These are phyloP conservation scores for Magnusiomyces ingens DNA, from an alignment of 1,139 yeast genomes.

Conservation along the genomic window DNA sequence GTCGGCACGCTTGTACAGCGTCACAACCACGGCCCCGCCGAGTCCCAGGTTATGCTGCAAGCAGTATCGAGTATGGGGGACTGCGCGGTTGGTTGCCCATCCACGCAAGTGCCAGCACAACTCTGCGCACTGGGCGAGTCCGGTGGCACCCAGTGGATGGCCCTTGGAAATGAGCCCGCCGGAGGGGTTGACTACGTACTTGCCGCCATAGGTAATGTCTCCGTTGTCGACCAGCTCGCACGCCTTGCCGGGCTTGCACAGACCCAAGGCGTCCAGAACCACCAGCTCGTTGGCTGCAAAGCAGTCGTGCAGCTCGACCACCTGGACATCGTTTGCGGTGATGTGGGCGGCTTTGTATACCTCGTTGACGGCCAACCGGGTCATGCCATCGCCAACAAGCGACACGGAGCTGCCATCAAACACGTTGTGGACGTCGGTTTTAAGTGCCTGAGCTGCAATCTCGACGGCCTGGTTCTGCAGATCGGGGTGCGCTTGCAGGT, in stretches of 20 bases:
- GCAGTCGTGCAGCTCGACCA: conserved; percentile 30
- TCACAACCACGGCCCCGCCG: conserved; percentile 27
- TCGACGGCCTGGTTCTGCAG: conserved; percentile 26
- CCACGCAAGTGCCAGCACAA: conserved; percentile 30
- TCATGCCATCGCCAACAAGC: conserved; percentile 27
- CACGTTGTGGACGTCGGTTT: conserved; percentile 24
- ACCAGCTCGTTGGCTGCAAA: conserved; percentile 30
- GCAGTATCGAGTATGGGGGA: conserved; percentile 23
- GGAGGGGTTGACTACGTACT: conserved; percentile 28
- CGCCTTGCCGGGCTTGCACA: conserved; percentile 26
- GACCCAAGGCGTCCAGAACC: conserved; percentile 27
- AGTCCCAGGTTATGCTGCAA: conserved; percentile 30
- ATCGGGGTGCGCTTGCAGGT: conserved; percentile 44
- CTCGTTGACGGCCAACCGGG: conserved; percentile 21
- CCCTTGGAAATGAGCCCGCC: conserved; percentile 31
- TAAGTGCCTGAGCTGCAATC: conserved; percentile 27
- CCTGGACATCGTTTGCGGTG: conserved; percentile 26
- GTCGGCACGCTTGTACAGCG: conserved; percentile 25
- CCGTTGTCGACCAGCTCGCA: conserved; percentile 25
- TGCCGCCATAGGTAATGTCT: conserved; percentile 28
- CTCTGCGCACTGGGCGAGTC: conserved; percentile 29
- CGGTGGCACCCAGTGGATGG: conserved; percentile 32
- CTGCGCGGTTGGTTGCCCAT: conserved; percentile 28
- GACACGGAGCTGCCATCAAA: conserved; percentile 25
- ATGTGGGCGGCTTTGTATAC: conserved; percentile 22